Base-by-base conservation (phyloP, 805 yeast genomes). In the Kodamaea neixiangensis region DNA sequence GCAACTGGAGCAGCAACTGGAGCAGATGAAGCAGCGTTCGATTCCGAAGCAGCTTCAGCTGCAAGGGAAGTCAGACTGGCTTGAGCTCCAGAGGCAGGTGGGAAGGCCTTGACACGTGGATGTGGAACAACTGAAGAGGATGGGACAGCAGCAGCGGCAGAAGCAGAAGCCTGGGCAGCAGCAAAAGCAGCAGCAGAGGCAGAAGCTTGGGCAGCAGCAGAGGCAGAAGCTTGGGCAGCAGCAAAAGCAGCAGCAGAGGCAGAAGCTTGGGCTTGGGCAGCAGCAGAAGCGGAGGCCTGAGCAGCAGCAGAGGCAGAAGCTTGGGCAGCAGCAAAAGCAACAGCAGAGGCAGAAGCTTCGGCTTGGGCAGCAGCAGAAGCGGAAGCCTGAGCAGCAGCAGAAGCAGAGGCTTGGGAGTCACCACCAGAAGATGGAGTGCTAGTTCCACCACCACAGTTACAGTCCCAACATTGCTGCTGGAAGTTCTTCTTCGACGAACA, bases 41-140 rank as follows among this genome's bases (percentile, higher is more conserved):
- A 75, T 65, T 47, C 55, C 57, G 50, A 65, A 62, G 20, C 55
- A 52, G 41, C 53, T 44, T 41, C 17, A 51, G 42, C 55, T 50
- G 38, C 17, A 25, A 25, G 31, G 5, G 31, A 25, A 25, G 31
- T 25, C 31, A 25, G 31, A 22, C 29, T 22, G 11, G 31, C 31
- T 11, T 29, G 13, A 25, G 21, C 39, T 22, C 15, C n/a, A 44
- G 46, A 15, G 13, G 31, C 10, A 46, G 34, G 31, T 25, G 31
- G 31, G 10, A 25, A 3, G 11, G 31, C 31, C 13, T 25, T 25
- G 11, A 25, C 31, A 25, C 31, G 31, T 10, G 7, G 7, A 13
- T 7, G 31, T 9, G 31, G 31, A 7, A 13, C 11, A 7, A 13
- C 11, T 25, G 31, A 25, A 14, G 54, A 34, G 19, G 47, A 17